These are phyloP conservation scores for Aurinia saxatilis DNA, from an alignment of 345 rosid genomes.

Conservation along the genomic window DNA sequence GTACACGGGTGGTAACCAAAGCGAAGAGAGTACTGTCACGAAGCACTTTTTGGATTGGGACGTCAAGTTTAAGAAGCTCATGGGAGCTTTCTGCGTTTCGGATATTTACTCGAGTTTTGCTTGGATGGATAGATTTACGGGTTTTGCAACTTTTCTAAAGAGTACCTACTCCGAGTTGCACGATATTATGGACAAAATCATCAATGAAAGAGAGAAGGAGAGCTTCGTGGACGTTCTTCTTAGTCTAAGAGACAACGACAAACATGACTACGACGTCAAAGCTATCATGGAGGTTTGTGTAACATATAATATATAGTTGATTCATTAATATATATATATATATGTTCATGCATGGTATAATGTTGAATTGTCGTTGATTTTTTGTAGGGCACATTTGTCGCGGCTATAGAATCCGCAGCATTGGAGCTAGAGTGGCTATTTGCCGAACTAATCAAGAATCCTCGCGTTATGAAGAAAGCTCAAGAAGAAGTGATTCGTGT, in stretches of 20 bases:
- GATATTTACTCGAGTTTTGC: slow-evolving; percentile 21
- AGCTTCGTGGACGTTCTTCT: slow-evolving; percentile 24
- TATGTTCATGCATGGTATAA: background rate
- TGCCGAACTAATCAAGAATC: slow-evolving; percentile 22
- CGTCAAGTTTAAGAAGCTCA: slow-evolving; percentile 32
- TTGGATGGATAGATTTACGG: slow-evolving; percentile 19
- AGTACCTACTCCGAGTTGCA: slow-evolving; percentile 9
- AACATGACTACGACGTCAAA: slow-evolving; percentile 24
- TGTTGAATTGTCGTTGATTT: background rate
- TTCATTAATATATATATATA: background rate
- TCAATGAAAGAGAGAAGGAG: slow-evolving; percentile 16
- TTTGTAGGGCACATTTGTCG: slow-evolving; percentile 23
- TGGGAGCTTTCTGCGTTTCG: slow-evolving; percentile 15
- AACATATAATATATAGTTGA: background rate
- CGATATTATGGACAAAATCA: slow-evolving; percentile 15
- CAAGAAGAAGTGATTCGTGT: slow-evolving; percentile 24
- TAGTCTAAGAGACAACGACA: slow-evolving; percentile 17
- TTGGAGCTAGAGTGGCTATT: slow-evolving; percentile 24
- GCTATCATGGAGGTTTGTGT: slow-evolving; percentile 26
- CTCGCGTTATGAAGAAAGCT: slow-evolving; percentile 12
- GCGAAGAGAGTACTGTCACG: slow-evolving; percentile 28
- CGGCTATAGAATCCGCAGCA: slow-evolving; percentile 22
- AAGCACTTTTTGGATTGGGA: slow-evolving; percentile 37
- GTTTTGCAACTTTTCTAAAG: background rate
- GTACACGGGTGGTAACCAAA: slow-evolving; percentile 33